These are phyloP conservation scores for Trypanosoma theileri DNA, from an alignment of 208 protist genomes.

Conservation along the genomic window DNA sequence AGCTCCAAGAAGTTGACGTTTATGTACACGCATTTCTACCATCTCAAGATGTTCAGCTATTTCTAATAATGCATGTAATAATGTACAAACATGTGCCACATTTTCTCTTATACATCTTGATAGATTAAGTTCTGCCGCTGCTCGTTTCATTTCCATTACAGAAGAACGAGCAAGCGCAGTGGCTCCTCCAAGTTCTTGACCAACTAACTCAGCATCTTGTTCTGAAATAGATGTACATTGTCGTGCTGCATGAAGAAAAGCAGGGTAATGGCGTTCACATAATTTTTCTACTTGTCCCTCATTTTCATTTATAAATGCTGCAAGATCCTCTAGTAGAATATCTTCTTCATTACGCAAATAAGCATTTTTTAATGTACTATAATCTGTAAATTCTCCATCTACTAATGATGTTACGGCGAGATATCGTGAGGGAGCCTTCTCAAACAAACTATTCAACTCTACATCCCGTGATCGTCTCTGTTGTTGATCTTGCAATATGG, in stretches of 20 bases:
- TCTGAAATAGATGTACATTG: conserved; percentile 86
- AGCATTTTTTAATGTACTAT: conserved; percentile 76
- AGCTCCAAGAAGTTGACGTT: conserved; percentile 75
- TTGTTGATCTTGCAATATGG: conserved; percentile 1
- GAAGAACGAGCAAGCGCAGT: conserved; percentile 63
- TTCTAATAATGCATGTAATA: conserved; percentile 53
- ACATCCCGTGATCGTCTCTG: conserved; percentile 19
- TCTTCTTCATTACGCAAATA: conserved; percentile 85
- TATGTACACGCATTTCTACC: conserved; percentile 64
- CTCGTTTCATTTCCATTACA: conserved; percentile 79
- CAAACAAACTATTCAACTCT: conserved; percentile 26
- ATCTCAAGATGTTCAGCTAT: conserved; percentile 85
- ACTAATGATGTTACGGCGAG: conserved; percentile 84
- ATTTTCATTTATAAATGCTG: conserved; percentile 80
- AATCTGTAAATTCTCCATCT: conserved; percentile 89
- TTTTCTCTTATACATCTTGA: conserved; percentile 67
- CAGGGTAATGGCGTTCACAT: conserved; percentile 86
- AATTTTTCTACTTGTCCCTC: conserved; percentile 84
- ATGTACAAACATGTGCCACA: conserved; percentile 47
- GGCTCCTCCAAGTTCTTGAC: conserved; percentile 82
- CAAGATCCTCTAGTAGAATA: conserved; percentile 65
- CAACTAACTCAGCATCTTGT: conserved; percentile 78
- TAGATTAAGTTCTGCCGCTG: conserved; percentile 56
- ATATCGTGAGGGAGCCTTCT: conserved; percentile 72
- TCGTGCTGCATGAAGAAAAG: conserved; percentile 80